Evolutionary conservation across 2,329 filamentous ascomycete species (phyloP), one percentile per base, ranked within the genome.

Genomic region (Simplicillium aogashimaense): DNA sequence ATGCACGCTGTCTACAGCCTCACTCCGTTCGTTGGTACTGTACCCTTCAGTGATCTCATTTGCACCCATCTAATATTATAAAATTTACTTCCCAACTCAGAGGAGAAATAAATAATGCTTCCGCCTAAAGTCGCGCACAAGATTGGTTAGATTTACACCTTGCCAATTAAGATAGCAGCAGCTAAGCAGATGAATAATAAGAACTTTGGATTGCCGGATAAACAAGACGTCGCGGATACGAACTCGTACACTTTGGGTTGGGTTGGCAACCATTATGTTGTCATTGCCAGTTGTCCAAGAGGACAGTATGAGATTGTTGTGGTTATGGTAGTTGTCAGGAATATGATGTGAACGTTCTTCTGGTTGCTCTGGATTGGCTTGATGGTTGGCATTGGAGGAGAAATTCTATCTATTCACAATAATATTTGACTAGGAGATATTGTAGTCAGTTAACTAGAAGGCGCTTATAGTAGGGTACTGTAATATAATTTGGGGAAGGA

Each of bases 301-400:
- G 30, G 30, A 12, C 30, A 32, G 15, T 32, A 32, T 32, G 30
- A 12, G 13, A 32, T 15, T 13, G 15, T 12, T 5, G 12, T 12
- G 15, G 30, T 12, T 15, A 15, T 12, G 15, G 30, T 12, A n/a
- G 30, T 32, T 15, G 30, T 12, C 6, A 32, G 6, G 13, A 32
- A 32, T 12, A 6, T 32, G 30, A 32, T 32, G 30, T 12, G 30
- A 13, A 32, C 30, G 15, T 32, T 32, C 15, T 32, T 12, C 15
- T 12, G 11, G 12, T 32, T 12, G 30, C 13, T 32, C 5, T 12
- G 30, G 13, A 32, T 37, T n/a, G 35, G 35, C 4, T 25, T 37
- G n/a, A 25, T 37, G 17, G 35, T 37, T 29, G 35, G 35, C 16
- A 37, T 37, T 37, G 35, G 17, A 37, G 35, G 35, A n/a, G 35